Conservation (phyloP, 164 flowering plant genomes). For the Aristolochia fimbriata region DNA sequence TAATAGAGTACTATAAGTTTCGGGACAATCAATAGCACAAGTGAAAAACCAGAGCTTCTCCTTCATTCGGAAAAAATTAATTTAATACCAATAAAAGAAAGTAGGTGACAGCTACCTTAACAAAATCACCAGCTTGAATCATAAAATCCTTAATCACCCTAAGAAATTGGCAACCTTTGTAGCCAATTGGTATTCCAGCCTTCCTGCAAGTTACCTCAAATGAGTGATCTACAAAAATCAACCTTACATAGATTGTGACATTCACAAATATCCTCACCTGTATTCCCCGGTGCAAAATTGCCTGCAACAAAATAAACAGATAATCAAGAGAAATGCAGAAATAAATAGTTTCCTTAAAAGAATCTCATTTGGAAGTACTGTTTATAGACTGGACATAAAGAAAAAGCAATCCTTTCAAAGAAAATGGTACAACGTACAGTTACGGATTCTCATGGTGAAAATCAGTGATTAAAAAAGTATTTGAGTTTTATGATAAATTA, state of each 20-base stretch:
- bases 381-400: too few relatives aligned
- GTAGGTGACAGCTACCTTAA: slow-evolving; percentile 46
- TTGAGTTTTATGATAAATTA: too few relatives aligned
- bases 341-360: background rate
- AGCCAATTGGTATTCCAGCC: slow-evolving; percentile 85
- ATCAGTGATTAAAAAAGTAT: too few relatives aligned
- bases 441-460: too few relatives aligned
- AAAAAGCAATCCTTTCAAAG: too few relatives aligned
- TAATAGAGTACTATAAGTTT: too few relatives aligned
- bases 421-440: too few relatives aligned
- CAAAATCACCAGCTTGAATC: slow-evolving; percentile 95
- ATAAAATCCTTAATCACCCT: slow-evolving; percentile 94
- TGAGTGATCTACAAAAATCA: background rate
- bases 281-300: slow-evolving; percentile 4
- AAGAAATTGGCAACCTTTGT: slow-evolving; percentile 90
- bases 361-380: too few relatives aligned
- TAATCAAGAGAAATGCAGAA: background rate
- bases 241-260: background rate
- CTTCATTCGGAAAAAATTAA: background rate
- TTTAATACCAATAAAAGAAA: background rate
- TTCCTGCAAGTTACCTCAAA: slow-evolving; percentile 38
- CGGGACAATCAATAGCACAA: too few relatives aligned
- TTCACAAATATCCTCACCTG: background rate
- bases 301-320: background rate
- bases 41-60: background rate